Conservation (phyloP, 805 yeast species). For the Lipomyces sp. region DNA sequence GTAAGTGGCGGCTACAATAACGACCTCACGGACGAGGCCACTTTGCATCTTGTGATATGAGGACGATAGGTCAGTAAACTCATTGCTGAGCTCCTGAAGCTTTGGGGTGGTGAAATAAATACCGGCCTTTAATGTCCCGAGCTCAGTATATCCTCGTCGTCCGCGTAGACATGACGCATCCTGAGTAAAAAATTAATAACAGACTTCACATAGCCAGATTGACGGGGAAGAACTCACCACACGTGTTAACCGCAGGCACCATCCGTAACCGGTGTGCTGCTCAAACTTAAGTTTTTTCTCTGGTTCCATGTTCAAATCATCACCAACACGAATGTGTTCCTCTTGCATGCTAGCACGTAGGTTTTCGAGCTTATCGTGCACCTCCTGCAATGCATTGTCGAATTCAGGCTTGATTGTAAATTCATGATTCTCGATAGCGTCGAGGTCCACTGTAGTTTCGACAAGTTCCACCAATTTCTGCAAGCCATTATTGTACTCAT, state of each 20-base stretch:
- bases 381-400: conserved; percentile 71
- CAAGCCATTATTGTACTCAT: conserved; percentile 56
- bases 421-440: conserved; percentile 80
- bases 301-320: conserved; percentile 76
- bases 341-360: conserved; percentile 60
- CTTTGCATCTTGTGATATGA: conserved; percentile 78
- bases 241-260: conserved; percentile 93
- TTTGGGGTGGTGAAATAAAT: conserved; percentile 81
- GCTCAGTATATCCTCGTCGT: conserved; percentile 63
- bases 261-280: conserved; percentile 84
- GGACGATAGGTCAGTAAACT: conserved; percentile 61
- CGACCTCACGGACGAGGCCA: conserved; percentile 79
- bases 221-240: conserved; percentile 26
- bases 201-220: neutral
- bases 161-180: conserved; percentile 79
- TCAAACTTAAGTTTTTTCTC: conserved; percentile 91
- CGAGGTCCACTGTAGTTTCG: conserved; percentile 88
- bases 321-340: conserved; percentile 68
- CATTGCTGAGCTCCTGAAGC: conserved; percentile 63
- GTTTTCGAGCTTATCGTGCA: conserved; percentile 61
- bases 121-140: conserved; percentile 94
- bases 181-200: conserved; percentile 42
- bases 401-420: conserved; percentile 88
- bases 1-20: conserved; percentile 79
- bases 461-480: conserved; percentile 79